Conservation (phyloP, 2,329 filamentous ascomycete genomes). For the Zymoseptoria ardabiliae region DNA sequence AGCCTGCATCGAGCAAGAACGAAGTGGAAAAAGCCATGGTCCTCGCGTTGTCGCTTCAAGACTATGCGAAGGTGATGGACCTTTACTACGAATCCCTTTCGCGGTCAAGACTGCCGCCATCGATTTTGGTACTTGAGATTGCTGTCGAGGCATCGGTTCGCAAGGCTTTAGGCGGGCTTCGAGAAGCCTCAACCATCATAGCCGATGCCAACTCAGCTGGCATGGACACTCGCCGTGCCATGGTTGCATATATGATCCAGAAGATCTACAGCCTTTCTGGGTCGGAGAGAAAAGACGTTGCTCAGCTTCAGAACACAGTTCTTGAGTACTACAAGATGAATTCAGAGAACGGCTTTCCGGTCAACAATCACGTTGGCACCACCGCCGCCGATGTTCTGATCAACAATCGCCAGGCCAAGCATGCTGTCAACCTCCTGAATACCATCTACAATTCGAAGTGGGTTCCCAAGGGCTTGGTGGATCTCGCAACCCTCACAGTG, state of each 20-base stretch:
- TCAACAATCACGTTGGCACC: constrained; percentile 24
- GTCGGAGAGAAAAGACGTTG: constrained; percentile 8
- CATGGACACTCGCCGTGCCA: constrained; percentile 23
- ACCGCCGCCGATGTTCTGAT: constrained; percentile 27
- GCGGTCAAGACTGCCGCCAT: constrained; percentile 19
- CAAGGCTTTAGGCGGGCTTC: constrained; percentile 13
- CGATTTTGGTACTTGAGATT: constrained; percentile 22
- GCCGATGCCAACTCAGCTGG: constrained; percentile 22
- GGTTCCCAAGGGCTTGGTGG: constrained; percentile 16
- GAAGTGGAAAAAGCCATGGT: constrained; percentile 21
- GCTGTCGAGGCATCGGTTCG: constrained; percentile 26
- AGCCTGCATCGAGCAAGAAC: background rate
- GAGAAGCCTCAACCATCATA: constrained; percentile 19
- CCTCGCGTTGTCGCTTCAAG: constrained; percentile 15
- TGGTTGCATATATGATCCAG: constrained; percentile 23
- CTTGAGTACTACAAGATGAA: constrained; percentile 27
- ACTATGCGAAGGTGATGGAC: constrained; percentile 17
- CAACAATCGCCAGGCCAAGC: constrained; percentile 14
- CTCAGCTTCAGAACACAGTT: constrained; percentile 16
- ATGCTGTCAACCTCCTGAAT: constrained; percentile 25
- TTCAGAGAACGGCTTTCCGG: constrained; percentile 19
- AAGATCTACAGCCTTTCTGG: constrained; percentile 14
- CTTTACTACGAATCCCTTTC: constrained; percentile 20
- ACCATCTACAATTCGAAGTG: constrained; percentile 22
- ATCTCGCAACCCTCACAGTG: constrained; percentile 27